Evolutionary conservation across 345 rosid species (phyloP).

Genomic region (Heritiera littoralis): DNA sequence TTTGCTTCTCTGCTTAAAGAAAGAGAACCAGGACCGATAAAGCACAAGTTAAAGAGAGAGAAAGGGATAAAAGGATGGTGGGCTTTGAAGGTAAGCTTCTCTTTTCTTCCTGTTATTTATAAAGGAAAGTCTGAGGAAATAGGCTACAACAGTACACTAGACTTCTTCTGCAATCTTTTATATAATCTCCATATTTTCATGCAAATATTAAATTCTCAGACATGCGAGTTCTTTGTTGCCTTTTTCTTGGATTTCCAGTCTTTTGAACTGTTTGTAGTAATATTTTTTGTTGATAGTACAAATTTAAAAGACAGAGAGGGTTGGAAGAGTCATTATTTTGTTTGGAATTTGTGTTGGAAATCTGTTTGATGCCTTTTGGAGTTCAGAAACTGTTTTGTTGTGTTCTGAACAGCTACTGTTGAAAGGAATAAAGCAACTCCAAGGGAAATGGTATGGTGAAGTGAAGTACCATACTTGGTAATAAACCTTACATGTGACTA

Average conservation of each 20-base stretch:
- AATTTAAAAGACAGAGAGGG: constrained; percentile 9
- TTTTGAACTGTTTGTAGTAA: background rate
- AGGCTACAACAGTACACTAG: constrained; percentile 4
- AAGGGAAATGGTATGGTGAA: background rate
- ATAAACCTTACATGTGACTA: constrained; percentile 6
- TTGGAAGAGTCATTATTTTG: constrained; percentile 9
- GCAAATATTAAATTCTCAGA: constrained; percentile 33
- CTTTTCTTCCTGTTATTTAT: background rate
- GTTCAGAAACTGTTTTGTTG: constrained; percentile 17
- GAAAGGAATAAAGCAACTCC: background rate
- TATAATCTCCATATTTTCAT: constrained; percentile 28
- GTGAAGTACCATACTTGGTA: background rate
- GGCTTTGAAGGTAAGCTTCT: constrained; percentile 54
- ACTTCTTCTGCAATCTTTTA: background rate
- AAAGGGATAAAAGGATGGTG: constrained; percentile 28
- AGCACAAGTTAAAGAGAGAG: background rate
- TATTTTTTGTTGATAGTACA: background rate
- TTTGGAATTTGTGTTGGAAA: constrained; percentile 32
- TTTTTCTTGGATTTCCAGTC: background rate
- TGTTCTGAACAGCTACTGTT: constrained; percentile 13
- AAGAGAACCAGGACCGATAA: constrained; percentile 21
- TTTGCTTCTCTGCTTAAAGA: constrained; percentile 50
- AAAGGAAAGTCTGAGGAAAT: background rate
- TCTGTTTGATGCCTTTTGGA: constrained; percentile 20
- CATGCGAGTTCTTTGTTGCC: constrained; percentile 24